Conservation (phyloP, 768 basidiomycete species). For the Xanthoconium purpureum region DNA sequence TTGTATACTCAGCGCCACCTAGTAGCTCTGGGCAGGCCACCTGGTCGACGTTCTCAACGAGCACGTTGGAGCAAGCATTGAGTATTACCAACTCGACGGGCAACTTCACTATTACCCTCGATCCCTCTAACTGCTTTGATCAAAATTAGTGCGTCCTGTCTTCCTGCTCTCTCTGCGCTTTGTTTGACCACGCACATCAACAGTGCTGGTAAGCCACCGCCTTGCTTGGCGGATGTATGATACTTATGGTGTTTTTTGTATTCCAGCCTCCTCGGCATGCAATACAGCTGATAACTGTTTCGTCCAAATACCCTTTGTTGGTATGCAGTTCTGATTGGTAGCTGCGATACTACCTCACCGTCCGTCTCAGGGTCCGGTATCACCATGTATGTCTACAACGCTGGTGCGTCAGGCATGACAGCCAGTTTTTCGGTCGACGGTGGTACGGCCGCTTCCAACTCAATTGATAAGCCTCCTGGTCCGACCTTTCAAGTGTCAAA, state of each 20-base stretch:
- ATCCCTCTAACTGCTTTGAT: slow-evolving; percentile 21
- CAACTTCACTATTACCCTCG: slow-evolving; percentile 13
- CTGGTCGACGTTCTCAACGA: slow-evolving; percentile 12
- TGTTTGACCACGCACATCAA: neutral
- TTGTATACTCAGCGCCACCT: slow-evolving; percentile 17
- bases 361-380: slow-evolving; percentile 23
- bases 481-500: slow-evolving; percentile 22
- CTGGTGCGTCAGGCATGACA: slow-evolving; percentile 18
- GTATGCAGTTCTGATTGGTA: slow-evolving; percentile 1
- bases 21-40: slow-evolving; percentile 1
- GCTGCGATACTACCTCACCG: neutral
- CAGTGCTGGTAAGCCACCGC: slow-evolving; percentile 18
- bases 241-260: neutral
- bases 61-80: neutral
- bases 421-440: slow-evolving; percentile 23
- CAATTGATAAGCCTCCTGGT: slow-evolving; percentile 2
- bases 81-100: slow-evolving; percentile 18
- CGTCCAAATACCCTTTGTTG: slow-evolving; percentile 21
- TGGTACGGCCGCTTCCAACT: neutral
- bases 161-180: neutral
- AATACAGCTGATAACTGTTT: slow-evolving; percentile 11
- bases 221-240: neutral
- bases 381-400: slow-evolving; percentile 25
- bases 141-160: slow-evolving; percentile 24
- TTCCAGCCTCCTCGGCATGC: slow-evolving; percentile 18